Percentiles rank a stretch among this genome's conserved stretches.
Conservation (phyloP, 345 rosid species). For the Populus davidiana region DNA sequence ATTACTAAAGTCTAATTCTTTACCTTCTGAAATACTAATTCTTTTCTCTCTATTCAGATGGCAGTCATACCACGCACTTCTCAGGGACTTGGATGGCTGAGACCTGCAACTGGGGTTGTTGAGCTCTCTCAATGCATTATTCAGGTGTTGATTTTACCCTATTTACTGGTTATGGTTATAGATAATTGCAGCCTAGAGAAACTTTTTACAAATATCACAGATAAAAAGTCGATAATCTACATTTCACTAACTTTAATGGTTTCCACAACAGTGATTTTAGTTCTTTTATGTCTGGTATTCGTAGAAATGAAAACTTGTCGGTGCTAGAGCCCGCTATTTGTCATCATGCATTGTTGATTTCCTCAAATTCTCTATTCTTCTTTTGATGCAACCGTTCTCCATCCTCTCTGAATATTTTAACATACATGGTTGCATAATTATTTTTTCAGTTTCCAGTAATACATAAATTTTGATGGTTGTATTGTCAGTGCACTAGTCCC, state of each 20-base stretch:
- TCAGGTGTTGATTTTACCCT: slow-evolving; percentile 53
- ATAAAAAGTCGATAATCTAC: background rate
- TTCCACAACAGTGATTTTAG: background rate
- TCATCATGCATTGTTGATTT: background rate
- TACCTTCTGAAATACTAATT: background rate
- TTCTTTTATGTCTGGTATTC: background rate
- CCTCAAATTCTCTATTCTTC: background rate
- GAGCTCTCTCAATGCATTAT: slow-evolving; percentile 96
- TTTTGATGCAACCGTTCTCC: background rate
- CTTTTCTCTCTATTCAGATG: slow-evolving; percentile 54
- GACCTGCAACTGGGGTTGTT: slow-evolving; percentile 91
- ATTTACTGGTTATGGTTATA: background rate
- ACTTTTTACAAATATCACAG: background rate
- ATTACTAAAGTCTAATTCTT: background rate
- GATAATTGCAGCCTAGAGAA: background rate
- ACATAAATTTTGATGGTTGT: background rate
- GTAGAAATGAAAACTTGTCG: background rate
- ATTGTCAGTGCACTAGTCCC: background rate
- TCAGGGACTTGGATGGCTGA: slow-evolving; percentile 97
- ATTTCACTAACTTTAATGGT: background rate
- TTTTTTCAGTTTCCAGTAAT: background rate
- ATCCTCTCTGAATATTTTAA: background rate
- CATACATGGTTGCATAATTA: background rate
- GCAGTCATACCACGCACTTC: slow-evolving; percentile 83
- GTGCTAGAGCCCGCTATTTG: background rate